Base-by-base conservation (phyloP, 768 basidiomycete genomes). In the Phlegmacium glaucopus region DNA sequence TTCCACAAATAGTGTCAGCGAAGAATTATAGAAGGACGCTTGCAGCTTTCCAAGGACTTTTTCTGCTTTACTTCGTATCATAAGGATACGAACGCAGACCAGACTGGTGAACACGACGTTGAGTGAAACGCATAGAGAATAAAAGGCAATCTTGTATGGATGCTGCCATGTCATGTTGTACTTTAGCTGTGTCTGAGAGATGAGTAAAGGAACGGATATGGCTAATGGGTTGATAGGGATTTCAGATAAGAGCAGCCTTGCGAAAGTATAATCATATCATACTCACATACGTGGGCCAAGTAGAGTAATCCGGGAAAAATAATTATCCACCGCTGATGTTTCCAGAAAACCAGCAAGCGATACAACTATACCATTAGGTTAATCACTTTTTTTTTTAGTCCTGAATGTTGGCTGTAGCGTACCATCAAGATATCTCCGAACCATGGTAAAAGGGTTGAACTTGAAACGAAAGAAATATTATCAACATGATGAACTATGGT, bases 351-450 rank as follows among this genome's bases (percentile, higher is more conserved):
- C 58, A 61, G 50, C 35, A 71, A 45, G 11, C 70, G 69, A 47
- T 66, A 67, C 30, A 69, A 55, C 69, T 68, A 44, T 16, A 6
- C 32, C 34, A 22, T 17, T 13, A n/a, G 28, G n/a, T 46, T 1
- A 47, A 47, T 3, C 26, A 18, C 16, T 13, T 44, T 15, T 13
- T 44, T 15, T 5, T 26, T 12, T 3, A 26, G 30, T 37, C 13
- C 25, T 40, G 12, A 35, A 9, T 16, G 16, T 28, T 8, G 3
- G 27, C 6, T 10, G 29, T 9, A 22, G 34, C 56, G 13, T 37
- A 73, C 63, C 64, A 73, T 67, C 30, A 73, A 54, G 4, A 64
- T 34, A 54, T 73, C 72, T 12, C 65, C 63, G 38, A 70, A 39
- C 67, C 68, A 70, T 17, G 65, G 65, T 6, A 69, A 52, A 6